Conservation (phyloP, 1,284 basidiomycete genomes). For the Austroboletus novae-zelandiae region DNA sequence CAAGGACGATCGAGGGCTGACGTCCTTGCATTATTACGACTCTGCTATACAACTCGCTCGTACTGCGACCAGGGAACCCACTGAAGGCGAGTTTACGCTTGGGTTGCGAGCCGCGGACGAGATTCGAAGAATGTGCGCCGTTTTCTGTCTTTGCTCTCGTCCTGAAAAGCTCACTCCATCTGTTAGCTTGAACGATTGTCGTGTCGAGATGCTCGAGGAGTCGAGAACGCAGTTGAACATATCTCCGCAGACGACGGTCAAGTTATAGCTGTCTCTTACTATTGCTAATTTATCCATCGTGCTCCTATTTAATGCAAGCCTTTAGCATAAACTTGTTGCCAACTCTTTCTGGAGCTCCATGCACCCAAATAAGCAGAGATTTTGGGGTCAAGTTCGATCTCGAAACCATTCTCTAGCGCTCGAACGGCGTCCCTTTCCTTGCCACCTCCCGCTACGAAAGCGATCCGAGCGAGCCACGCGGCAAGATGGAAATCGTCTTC, state of each 20-base stretch:
- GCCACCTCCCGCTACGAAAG: slow-evolving; percentile 35
- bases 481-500: slow-evolving; percentile 56
- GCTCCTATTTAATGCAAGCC: slow-evolving; percentile 41
- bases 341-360: slow-evolving; percentile 57
- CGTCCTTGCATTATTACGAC: slow-evolving; percentile 71
- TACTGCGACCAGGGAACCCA: slow-evolving; percentile 61
- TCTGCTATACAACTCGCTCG: slow-evolving; percentile 75
- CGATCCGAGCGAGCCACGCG: slow-evolving; percentile 51
- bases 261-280: slow-evolving; percentile 3
- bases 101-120: slow-evolving; percentile 64
- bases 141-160: background rate
- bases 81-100: slow-evolving; percentile 65
- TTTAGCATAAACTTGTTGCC: slow-evolving; percentile 51
- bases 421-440: slow-evolving; percentile 36
- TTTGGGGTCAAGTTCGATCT: slow-evolving; percentile 38
- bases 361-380: slow-evolving; percentile 44
- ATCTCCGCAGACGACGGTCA: slow-evolving; percentile 16
- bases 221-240: slow-evolving; percentile 43
- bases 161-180: slow-evolving; percentile 2
- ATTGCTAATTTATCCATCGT: background rate
- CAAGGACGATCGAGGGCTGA: slow-evolving; percentile 57
- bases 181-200: slow-evolving; percentile 56
- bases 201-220: slow-evolving; percentile 57
- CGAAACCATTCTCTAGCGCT: slow-evolving; percentile 42
- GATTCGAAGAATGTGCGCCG: slow-evolving; percentile 53